Percentiles rank a stretch among this genome's conserved stretches.
phyloP scores from a whole-genome alignment of 2,329 filamentous ascomycete genomes.

The Monosporascus ibericus region DNA sequence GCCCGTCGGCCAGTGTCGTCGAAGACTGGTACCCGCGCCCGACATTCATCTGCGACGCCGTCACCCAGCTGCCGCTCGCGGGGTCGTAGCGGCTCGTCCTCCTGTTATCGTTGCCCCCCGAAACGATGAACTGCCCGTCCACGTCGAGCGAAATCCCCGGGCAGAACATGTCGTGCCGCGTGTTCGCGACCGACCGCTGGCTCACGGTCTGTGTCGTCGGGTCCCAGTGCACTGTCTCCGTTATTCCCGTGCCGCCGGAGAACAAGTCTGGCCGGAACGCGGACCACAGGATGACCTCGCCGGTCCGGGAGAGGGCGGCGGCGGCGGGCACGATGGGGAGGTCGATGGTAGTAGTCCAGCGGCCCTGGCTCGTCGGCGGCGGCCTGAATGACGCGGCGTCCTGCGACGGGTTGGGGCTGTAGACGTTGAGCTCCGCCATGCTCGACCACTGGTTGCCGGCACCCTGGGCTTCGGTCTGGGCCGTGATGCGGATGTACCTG shows the following conservation, averaged over 20 bases:
- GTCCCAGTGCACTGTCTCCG: slow-evolving; percentile 13
- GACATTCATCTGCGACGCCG: slow-evolving; percentile 36
- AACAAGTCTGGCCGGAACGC: slow-evolving; percentile 14
- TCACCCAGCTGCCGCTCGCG: slow-evolving; percentile 29
- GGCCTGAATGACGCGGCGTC: slow-evolving; percentile 9
- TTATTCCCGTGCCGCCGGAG: slow-evolving; percentile 11
- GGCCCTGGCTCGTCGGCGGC: slow-evolving; percentile 17
- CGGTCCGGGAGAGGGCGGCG: slow-evolving; percentile 19
- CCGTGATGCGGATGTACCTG: slow-evolving; percentile 25
- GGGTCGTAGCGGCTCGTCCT: slow-evolving; percentile 44
- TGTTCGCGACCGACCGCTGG: slow-evolving; percentile 30
- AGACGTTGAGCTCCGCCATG: slow-evolving; percentile 27
- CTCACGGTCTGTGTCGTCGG: slow-evolving; percentile 19
- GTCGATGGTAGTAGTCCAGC: slow-evolving; percentile 29
- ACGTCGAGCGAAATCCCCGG: slow-evolving; percentile 46
- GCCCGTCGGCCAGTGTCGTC: slow-evolving; percentile 43
- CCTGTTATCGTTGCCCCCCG: slow-evolving; percentile 43
- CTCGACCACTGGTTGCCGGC: slow-evolving; percentile 23
- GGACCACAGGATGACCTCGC: slow-evolving; percentile 22
- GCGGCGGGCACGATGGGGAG: slow-evolving; percentile 31
- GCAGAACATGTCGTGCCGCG: slow-evolving; percentile 50
- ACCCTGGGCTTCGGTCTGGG: slow-evolving; percentile 21
- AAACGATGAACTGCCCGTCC: slow-evolving; percentile 44
- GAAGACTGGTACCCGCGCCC: slow-evolving; percentile 48
- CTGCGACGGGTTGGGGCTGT: slow-evolving; percentile 15